These are phyloP conservation scores for Iris macrosiphon DNA, from an alignment of 106 monocot genomes.

Conservation along the genomic window DNA sequence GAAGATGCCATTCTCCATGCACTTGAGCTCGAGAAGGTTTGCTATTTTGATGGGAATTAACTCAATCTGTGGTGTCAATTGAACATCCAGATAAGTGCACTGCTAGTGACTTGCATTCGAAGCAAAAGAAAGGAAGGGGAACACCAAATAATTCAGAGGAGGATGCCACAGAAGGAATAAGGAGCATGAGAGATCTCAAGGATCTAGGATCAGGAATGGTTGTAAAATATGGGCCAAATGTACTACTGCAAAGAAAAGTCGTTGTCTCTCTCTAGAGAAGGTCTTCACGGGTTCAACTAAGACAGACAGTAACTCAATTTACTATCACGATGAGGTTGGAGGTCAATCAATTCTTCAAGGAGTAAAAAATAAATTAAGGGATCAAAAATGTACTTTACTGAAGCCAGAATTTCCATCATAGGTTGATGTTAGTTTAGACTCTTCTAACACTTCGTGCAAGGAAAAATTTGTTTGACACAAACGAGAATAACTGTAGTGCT, in stretches of 20 bases:
- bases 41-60: constrained; percentile 8
- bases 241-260: constrained; percentile 14
- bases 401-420: constrained; percentile 10
- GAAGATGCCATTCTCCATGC: constrained; percentile 86
- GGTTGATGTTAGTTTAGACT: constrained; percentile 14
- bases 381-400: constrained; percentile 16
- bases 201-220: constrained; percentile 36
- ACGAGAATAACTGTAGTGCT: constrained; percentile 14
- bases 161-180: constrained; percentile 32
- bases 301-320: constrained; percentile 33
- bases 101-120: constrained; percentile 4
- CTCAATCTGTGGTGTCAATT: constrained; percentile 29
- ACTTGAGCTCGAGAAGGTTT: constrained; percentile 49
- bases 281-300: constrained; percentile 29
- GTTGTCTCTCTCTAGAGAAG: constrained; percentile 25
- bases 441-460: constrained; percentile 48
- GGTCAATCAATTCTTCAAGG: constrained; percentile 11
- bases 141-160: constrained; percentile 55
- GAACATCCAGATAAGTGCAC: constrained; percentile 9
- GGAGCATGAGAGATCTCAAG: constrained; percentile 58
- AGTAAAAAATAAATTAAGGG: not conserved
- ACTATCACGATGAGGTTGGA: constrained; percentile 10
- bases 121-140: constrained; percentile 31
- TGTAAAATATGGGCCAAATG: constrained; percentile 15
- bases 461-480: constrained; percentile 14